Conservation (phyloP, 805 yeast species). For the Debaryomyces hansenii region DNA sequence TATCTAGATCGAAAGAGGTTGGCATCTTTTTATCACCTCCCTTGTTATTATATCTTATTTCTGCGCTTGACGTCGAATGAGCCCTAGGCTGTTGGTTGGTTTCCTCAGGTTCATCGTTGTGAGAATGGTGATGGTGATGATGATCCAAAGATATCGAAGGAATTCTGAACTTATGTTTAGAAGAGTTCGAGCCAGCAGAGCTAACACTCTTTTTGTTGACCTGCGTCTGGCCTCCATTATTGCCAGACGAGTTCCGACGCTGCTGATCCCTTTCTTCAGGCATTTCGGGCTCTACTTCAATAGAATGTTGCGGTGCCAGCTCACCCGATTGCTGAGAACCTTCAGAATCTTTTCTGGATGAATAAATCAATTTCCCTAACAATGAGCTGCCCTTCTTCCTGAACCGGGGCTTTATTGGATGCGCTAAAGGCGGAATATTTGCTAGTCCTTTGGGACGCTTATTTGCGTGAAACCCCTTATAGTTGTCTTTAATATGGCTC, state of each 20-base stretch:
- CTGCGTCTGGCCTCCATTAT: neutral
- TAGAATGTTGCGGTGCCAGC: slow-evolving; percentile 3
- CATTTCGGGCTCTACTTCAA: slow-evolving; percentile 3
- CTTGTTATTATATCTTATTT: neutral
- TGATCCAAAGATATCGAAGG: slow-evolving; percentile 36
- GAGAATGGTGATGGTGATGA: slow-evolving; percentile 14
- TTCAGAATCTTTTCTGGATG: slow-evolving; percentile 32
- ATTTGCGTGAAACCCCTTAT: slow-evolving; percentile 43
- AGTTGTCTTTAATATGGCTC: slow-evolving; percentile 19
- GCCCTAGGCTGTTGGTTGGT: slow-evolving; percentile 4
- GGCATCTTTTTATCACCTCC: slow-evolving; percentile 3
- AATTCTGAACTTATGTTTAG: slow-evolving; percentile 37
- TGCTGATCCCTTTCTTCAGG: neutral
- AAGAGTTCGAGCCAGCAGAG: slow-evolving; percentile 15
- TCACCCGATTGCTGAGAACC: neutral
- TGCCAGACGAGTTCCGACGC: neutral
- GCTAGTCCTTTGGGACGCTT: slow-evolving; percentile 25
- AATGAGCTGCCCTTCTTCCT: slow-evolving; percentile 37
- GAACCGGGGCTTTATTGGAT: slow-evolving; percentile 50
- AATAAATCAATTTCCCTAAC: slow-evolving; percentile 40
- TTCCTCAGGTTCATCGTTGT: slow-evolving; percentile 5
- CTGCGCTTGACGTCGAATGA: neutral
- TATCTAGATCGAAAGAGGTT: slow-evolving; percentile 38
- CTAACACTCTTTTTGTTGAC: slow-evolving; percentile 14
- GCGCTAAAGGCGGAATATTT: slow-evolving; percentile 46